Base-by-base conservation (phyloP, 2,329 filamentous ascomycete species). In the Fusarium liriodendri region DNA sequence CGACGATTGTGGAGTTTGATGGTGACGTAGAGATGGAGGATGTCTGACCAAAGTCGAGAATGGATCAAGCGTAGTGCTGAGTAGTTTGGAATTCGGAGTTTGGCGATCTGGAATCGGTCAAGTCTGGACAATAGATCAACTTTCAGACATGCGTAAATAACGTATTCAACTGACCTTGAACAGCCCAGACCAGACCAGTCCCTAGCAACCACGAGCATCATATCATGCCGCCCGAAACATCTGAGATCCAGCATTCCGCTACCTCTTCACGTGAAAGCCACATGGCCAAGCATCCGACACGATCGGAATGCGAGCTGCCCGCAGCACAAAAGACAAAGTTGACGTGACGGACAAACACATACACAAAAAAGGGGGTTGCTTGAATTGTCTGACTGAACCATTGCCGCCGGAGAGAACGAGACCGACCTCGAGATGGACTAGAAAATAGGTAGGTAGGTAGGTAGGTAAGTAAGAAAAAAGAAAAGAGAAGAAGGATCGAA, bases 361-460 rank as follows among this genome's bases (percentile, higher is more conserved):
- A 63, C 47, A 67, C 62, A 62, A 70, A 54, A 76, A 74, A 70
- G 67, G 70, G 62, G 74, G 69, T 63, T 70, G 66, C 54, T 74
- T 78, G 76, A 74, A 78, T 78, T 78, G 71, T 74, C 69, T 78
- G 74, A 78, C 72, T 78, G 74, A 73, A 78, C 76, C 76, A 76
- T 67, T 76, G 70, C 72, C 76, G 70, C 76, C 73, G 72, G 73
- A 76, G 75, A 78, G 67, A 76, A 77, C 67, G 69, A 77, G 45
- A 29, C 45, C 45, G 72, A 76, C 76, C 76, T 75, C 73, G 65
- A 73, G 64, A 67, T 74, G 63, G 68, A 50, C 45, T 50, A 76
- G 50, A 64, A 62, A 55, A 66, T 66, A 65, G 69, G 68, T 69
- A 74, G 20, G 40, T 45, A 45, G 40, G 40, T 45, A 25, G 14